Evolutionary conservation across 2,329 filamentous ascomycete species (phyloP), one percentile per base, ranked within the genome.

Genomic region (Monosporascus sp.): DNA sequence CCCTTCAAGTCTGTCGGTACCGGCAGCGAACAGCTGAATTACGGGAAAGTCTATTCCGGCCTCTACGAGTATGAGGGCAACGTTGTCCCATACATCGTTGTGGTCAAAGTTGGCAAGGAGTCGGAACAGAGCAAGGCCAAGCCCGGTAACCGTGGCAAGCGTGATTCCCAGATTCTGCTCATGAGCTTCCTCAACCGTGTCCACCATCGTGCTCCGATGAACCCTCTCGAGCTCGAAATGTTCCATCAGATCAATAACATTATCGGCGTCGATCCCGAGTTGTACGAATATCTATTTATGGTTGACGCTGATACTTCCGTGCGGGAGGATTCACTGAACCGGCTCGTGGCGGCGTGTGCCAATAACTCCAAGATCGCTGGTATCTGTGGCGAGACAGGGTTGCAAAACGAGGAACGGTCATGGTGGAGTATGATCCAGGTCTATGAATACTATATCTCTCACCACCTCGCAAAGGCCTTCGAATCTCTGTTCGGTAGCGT

Each of bases 391-490:
- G 94, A 99, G 71, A 99, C 94, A 2, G 94, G 87, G 70, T 78
- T 99, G 65, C 89, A 97, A 69, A 99, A 99, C 65, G 93, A 97
- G 70, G 90, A 97, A 64, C 82, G 86, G 60, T 92, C 86, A 64
- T 97, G 92, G 91, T 96, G 90, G 90, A 99, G 94, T 14, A 99
- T 99, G 94, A 99, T 99, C 65, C 94, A 99, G 71, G 94, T 99
- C 59, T 99, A 99, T 74, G 94, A 99, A 71, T 99, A 99, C 78
- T 99, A 92, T 71, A 99, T 99, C 67, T 97, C 94, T 31, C 94
- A 99, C 79, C 89, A 99, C 72, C 76, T 99, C 69, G 80, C 94
- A 51, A 99, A 99, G 76, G 90, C 94, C 57, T 99, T 99, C 68
- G 94, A 99, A 70, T 97, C 91, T 55, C 83, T 99, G 55, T 99